Base-by-base conservation (phyloP, 2,329 filamentous ascomycete genomes). In the Cucurbitaria berberidis region DNA sequence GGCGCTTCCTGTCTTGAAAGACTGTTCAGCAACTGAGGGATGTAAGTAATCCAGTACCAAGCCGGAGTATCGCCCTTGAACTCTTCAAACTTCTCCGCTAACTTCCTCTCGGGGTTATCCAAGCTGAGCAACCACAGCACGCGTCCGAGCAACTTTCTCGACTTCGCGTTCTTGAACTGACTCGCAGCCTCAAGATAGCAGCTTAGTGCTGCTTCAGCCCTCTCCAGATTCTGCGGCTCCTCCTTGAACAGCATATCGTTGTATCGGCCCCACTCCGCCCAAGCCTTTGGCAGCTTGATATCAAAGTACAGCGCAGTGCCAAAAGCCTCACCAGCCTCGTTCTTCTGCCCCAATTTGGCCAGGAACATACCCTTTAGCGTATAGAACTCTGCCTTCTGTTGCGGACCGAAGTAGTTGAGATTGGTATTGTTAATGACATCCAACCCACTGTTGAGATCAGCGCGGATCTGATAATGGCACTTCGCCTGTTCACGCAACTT, bases 371-470 rank as follows among this genome's bases (percentile, higher is more conserved):
- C 95, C 82, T 99, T 99, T 48, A 99, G 84, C 0, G 95, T 99
- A 80, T 97, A 99, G 77, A 99, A 99, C 74, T 99, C 95, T 8
- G 95, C 95, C 77, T 99, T 99, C 74, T 99, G 95, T 68, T 93
- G 89, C 3, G 89, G 85, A 57, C 92, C 96, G 75, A 99, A 99
- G 80, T 99, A 99, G 75, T 96, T 97, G 51, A 99, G 85, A 67
- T 99, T 99, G 30, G 95, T 99, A 66, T 99, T 99, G 77, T 99
- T 99, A 74, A 99, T 99, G 2, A 99, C 95, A 70, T 99, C 95
- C 61, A 99, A 75, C 1, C 95, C 95, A 70, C 88, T 96, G 47
- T 88, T 93, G 48, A 99, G 85, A 76, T 99, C 95, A 32, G 90
- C 89, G 0, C 89, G 87, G 68, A 98, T 98, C 77, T 98, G 93